phyloP scores from a whole-genome alignment of 2,329 filamentous ascomycete species.

The Fusarium metavorans region DNA sequence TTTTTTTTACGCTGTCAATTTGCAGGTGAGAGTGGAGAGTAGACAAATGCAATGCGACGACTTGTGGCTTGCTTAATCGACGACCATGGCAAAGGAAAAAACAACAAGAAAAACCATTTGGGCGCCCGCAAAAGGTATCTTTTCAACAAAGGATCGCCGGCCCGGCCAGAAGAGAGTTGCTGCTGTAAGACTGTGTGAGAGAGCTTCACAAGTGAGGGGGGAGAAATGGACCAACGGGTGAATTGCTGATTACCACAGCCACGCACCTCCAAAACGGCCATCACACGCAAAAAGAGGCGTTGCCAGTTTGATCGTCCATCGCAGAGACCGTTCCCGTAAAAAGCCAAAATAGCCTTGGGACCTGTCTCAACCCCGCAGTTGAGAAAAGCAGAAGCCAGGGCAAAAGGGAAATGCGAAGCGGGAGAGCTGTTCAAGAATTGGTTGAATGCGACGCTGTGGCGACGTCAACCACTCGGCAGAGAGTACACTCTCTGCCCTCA shows the following conservation, averaged over 20 bases:
- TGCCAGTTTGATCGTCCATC: conserved; percentile 18
- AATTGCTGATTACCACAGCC: conserved; percentile 16
- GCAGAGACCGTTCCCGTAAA: background rate
- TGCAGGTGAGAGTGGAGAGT: background rate
- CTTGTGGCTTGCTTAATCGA: conserved; percentile 7
- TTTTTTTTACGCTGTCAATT: background rate
- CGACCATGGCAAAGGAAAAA: background rate
- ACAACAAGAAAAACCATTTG: background rate
- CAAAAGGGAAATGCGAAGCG: background rate
- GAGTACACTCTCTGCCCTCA: background rate
- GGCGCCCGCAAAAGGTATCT: background rate
- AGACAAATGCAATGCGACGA: background rate
- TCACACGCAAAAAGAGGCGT: conserved; percentile 1
- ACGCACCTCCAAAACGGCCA: conserved; percentile 24
- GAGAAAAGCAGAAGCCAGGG: background rate
- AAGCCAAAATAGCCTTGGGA: conserved; percentile 8
- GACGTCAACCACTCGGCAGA: conserved; percentile 8
- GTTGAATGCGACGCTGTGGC: conserved; percentile 34
- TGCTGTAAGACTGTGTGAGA: background rate
- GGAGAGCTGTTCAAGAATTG: conserved; percentile 9
- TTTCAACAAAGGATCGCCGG: background rate
- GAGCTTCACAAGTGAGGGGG: conserved; percentile 6
- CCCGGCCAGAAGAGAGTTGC: background rate
- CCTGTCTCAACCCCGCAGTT: conserved; percentile 31
- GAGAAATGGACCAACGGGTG: background rate